Base-by-base conservation (phyloP, 805 yeast species). In the Barnettozyma pratensis region DNA sequence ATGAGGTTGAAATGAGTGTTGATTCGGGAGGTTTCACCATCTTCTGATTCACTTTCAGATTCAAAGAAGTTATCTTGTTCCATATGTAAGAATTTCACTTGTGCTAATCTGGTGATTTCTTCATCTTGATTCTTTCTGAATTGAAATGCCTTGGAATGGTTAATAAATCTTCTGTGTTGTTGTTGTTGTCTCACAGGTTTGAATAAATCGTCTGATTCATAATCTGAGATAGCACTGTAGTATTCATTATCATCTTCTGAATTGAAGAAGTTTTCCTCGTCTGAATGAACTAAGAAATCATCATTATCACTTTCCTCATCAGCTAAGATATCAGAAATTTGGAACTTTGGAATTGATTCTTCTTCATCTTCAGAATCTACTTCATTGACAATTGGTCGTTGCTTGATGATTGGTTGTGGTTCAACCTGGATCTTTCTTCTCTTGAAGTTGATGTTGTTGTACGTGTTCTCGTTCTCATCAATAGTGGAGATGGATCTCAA, bases 391-490 rank as follows among this genome's bases (percentile, higher is more conserved):
- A 42, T 44, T 27, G 30, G 12, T 27, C 36, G 30, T 11, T 38
- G 27, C 12, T 28, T 39, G 12, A 29, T 6, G n/a, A 9, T 39
- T 39, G 42, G 34, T 11, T 41, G 50, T 7, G 51, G 30, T 52
- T 50, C 19, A 19, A 19, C 19, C 19, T 19, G 19, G 19, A 19
- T 3, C 11, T 3, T 59, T 54, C 62, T 58, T 51, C 51, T 56
- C 44, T 59, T 59, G 53, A 60, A 60, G 48, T 51, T 58, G 34
- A 61, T 40, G 31, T 57, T 60, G 46, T 60, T 61, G 43, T 59
- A 60, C 12, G 63, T 58, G 40, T 54, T 55, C 45, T 61, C 64
- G 51, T 60, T 53, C 36, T 60, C 64, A 50, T 58, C 64, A 49
- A 61, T 53, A 9, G 63, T 60, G 8, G 55, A 46, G 47, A 60